Conservation (phyloP, 2,329 filamentous ascomycete species). For the Colletotrichum simmondsii region DNA sequence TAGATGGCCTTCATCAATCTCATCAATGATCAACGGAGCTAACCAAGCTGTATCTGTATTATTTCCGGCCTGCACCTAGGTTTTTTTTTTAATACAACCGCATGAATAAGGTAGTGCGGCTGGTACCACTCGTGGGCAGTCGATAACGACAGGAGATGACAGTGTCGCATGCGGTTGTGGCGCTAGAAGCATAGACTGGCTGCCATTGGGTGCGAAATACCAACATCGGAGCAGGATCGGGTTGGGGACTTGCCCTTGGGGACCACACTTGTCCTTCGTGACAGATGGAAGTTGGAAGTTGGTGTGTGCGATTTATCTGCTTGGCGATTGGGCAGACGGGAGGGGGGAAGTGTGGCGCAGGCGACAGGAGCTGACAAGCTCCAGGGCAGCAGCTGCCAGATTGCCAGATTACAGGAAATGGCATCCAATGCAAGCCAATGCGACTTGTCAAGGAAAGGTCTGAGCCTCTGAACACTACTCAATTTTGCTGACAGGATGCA, state of each 20-base stretch:
- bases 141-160: background rate
- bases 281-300: no score
- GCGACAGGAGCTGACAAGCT: background rate
- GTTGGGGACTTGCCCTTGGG: background rate
- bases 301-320: background rate
- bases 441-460: no score
- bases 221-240: constrained; percentile 1
- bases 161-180: background rate
- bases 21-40: background rate
- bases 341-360: constrained; percentile 18
- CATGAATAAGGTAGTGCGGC: no score
- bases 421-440: background rate
- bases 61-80: no score
- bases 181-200: background rate
- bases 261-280: no score
- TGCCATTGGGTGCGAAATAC: constrained; percentile 16
- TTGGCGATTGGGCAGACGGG: constrained; percentile 12
- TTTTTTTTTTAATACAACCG: no score
- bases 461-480: no score
- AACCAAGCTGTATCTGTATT: background rate
- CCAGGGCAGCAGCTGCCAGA: background rate
- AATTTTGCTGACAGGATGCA: background rate
- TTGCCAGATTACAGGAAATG: background rate
- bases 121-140: background rate
- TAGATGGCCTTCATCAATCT: background rate